Evolutionary conservation across 768 basidiomycete species (phyloP), one percentile per base, ranked within the genome.

Genomic region (Tulasnella sp.): DNA sequence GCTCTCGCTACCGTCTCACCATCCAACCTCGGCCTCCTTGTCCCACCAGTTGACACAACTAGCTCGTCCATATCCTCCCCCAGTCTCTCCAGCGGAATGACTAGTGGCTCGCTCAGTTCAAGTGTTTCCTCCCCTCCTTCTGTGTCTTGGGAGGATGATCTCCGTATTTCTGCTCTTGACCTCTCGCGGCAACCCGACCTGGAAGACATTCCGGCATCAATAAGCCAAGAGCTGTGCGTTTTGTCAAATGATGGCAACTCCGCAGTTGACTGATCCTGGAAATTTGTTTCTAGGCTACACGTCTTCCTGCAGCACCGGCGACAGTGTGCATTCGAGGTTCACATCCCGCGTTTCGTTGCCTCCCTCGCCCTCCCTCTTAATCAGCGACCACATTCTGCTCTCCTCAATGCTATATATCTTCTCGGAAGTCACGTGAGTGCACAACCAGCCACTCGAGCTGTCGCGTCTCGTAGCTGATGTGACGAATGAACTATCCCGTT

Each of bases 381-480:
- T 31, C 67, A 85, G 59, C 85, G 84, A 57, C 80, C 81, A 19
- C 87, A 90, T 65, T 82, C 87, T 8, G 80, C 78, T 55, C 75
- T 80, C 30, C 80, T 88, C 76, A 86, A 88, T 66, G 77, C 86
- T 62, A 83, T 89, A 66, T 90, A 82, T 67, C 78, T 89, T 5
- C 88, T 87, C 83, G 83, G 85, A 1, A 89, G 86, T 68, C 86
- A 84, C 67, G 76, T 89, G 42, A 86, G 87, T 9, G 77, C 84
- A 21, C n/a, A n/a, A n/a, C n/a, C n/a, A n/a, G n/a, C 82, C 85
- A 1, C 4, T 46, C 43, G 2, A 24, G n/a, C 21, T 30, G 44
- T 38, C 19, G 9, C 10, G 11, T 17, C 42, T 59, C 53, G 22
- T 60, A 22, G 22, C 34, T 17, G 31, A 7, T 10, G 17, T 24